Evolutionary conservation across 345 rosid species (phyloP).

Genomic region (Linum usitatissimum): DNA sequence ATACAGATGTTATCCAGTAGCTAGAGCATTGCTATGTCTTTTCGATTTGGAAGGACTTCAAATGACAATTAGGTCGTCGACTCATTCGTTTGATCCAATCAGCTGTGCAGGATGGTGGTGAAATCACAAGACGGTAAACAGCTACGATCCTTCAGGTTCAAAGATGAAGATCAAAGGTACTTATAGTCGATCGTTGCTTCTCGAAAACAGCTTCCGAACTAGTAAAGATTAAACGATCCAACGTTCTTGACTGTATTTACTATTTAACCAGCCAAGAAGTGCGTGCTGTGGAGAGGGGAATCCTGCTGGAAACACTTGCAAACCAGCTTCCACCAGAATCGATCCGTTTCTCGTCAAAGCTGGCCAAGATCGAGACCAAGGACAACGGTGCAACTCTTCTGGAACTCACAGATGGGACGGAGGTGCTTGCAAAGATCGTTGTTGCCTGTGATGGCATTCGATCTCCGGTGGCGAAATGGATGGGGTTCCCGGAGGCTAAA

Average conservation of each 20-base stretch:
- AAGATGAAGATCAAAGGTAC: conserved; percentile 81
- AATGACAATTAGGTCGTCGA: too few species aligned
- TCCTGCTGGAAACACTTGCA: conserved; percentile 72
- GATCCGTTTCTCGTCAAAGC: conserved; percentile 56
- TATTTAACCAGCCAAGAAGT: conserved; percentile 65
- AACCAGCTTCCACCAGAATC: conserved; percentile 53
- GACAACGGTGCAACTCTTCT: conserved; percentile 42
- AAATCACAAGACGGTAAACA: conserved; percentile 75
- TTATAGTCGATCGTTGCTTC: not conserved
- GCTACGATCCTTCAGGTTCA: conserved; percentile 74
- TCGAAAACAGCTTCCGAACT: not conserved
- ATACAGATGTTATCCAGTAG: too few species aligned
- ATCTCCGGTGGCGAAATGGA: conserved; percentile 73
- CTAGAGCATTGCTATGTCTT: too few species aligned
- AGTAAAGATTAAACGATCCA: too few species aligned
- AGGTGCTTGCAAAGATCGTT: conserved; percentile 60
- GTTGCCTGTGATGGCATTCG: conserved; percentile 83
- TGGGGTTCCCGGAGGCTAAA: conserved; percentile 75
- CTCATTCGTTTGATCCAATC: conserved; percentile 19
- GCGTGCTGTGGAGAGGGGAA: conserved; percentile 79
- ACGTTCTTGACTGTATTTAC: too few species aligned
- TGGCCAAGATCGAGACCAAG: conserved; percentile 35
- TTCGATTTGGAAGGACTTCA: too few species aligned
- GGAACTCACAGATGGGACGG: conserved; percentile 52
- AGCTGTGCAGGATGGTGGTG: conserved; percentile 85